Evolutionary conservation across 2,329 filamentous ascomycete genomes (phyloP).

Genomic region (Exophiala dermatitidis): DNA sequence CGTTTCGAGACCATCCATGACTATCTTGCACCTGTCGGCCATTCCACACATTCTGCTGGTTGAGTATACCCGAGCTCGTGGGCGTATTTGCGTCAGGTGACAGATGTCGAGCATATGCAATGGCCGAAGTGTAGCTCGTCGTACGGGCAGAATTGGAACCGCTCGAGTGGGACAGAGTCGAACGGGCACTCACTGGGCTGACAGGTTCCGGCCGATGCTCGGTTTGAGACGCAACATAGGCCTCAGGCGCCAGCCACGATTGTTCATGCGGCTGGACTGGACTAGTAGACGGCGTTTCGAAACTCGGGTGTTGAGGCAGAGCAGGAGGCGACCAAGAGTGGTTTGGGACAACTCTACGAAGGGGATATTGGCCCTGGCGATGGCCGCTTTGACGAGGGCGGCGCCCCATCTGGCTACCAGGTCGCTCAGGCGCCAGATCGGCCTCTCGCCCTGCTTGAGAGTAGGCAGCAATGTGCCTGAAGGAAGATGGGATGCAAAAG

Average conservation of each 20-base stretch:
- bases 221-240: not conserved
- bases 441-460: not conserved
- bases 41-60: not conserved
- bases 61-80: slow-evolving; percentile 11
- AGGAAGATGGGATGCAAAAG: slow-evolving; percentile 1
- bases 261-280: not conserved
- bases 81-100: slow-evolving; percentile 14
- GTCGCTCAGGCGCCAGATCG: slow-evolving; percentile 1
- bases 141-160: slow-evolving; percentile 5
- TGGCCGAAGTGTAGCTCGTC: slow-evolving; percentile 8
- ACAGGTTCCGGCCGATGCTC: slow-evolving; percentile 2
- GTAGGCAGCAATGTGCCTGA: slow-evolving; percentile 5
- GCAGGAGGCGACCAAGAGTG: not conserved
- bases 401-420: slow-evolving; percentile 15
- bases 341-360: slow-evolving; percentile 1
- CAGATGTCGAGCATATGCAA: slow-evolving; percentile 9
- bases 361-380: slow-evolving; percentile 10
- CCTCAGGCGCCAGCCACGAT: not conserved
- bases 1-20: not conserved
- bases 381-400: slow-evolving; percentile 13
- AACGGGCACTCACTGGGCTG: slow-evolving; percentile 13
- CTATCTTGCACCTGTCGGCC: not conserved
- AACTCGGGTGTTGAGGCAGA: not conserved
- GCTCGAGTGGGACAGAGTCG: slow-evolving; percentile 7
- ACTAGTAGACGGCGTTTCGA: not conserved